Percentiles rank a stretch among this genome's conserved stretches.
These are phyloP conservation scores for Pseudopithomyces chartarum DNA, from an alignment of 2,329 filamentous ascomycete genomes.

Conservation along the genomic window DNA sequence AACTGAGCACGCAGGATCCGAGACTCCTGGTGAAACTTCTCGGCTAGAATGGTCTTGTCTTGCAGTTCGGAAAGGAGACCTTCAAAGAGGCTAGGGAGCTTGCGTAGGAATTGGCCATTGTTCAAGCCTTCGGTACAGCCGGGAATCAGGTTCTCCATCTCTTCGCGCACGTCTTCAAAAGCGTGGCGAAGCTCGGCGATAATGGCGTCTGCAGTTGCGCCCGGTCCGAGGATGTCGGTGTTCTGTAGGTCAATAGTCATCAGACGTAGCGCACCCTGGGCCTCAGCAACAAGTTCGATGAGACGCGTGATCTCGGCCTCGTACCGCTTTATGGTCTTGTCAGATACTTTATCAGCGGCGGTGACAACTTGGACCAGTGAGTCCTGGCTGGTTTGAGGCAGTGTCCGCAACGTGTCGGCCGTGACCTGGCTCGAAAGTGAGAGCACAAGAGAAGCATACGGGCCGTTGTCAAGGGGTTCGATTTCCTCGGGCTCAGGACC, in stretches of 20 bases:
- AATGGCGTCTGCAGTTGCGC: constrained; percentile 40
- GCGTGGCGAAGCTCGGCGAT: constrained; percentile 48
- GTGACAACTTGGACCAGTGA: constrained; percentile 25
- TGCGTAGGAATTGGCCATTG: constrained; percentile 47
- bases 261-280: constrained; percentile 48
- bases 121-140: constrained; percentile 42
- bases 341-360: constrained; percentile 35
- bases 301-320: constrained; percentile 49
- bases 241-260: constrained; percentile 51
- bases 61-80: constrained; percentile 42
- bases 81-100: constrained; percentile 43
- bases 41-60: constrained; percentile 33
- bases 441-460: constrained; percentile 33
- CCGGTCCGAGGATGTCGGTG: constrained; percentile 46
- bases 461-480: constrained; percentile 28
- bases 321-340: constrained; percentile 43
- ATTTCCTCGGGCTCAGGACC: constrained; percentile 36
- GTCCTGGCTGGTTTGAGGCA: constrained; percentile 35
- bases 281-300: constrained; percentile 44
- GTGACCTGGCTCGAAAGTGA: constrained; percentile 38
- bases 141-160: constrained; percentile 49
- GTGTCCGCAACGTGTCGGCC: constrained; percentile 26
- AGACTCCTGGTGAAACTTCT: constrained; percentile 42
- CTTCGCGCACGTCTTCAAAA: constrained; percentile 47
- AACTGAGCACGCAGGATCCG: constrained; percentile 44